Evolutionary conservation across 2,329 filamentous ascomycete species (phyloP).

Genomic region (Colletotrichum chrysophilum): DNA sequence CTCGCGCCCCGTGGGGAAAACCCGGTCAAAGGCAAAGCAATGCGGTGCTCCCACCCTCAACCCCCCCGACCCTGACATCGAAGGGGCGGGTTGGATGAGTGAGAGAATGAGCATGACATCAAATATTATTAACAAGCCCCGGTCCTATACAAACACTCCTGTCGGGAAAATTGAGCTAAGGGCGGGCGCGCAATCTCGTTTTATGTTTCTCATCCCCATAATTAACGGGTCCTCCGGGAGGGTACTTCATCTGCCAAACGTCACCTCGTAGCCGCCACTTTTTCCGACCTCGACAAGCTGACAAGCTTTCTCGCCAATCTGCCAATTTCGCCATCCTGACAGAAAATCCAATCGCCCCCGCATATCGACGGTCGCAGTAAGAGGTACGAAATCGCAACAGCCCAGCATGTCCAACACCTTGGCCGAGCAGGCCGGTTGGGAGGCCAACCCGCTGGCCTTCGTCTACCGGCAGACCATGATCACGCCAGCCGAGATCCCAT

Average conservation of each 20-base stretch:
- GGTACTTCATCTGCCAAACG: not conserved
- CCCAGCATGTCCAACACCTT: conserved; percentile 17
- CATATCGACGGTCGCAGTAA: not conserved
- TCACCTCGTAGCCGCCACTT: not conserved
- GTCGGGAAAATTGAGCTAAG: not conserved
- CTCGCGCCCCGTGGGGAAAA: conserved; percentile 17
- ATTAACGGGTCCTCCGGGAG: conserved; percentile 4
- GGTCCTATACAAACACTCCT: not conserved
- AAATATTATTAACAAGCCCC: not conserved
- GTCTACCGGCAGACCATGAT: conserved; percentile 15
- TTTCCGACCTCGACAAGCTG: not conserved
- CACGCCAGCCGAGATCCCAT: conserved; percentile 11
- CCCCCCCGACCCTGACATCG: not conserved
- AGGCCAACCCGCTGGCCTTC: conserved; percentile 18
- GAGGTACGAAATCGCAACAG: accelerated
- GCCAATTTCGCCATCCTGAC: not conserved
- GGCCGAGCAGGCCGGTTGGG: conserved; percentile 14
- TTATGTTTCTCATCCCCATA: conserved; percentile 17
- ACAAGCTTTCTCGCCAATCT: conserved; percentile 11
- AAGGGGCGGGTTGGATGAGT: not conserved
- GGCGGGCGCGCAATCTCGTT: conserved; percentile 7
- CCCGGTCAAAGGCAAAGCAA: conserved; percentile 10
- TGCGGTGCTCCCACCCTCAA: not conserved
- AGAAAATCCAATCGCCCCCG: not conserved
- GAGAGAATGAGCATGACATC: not conserved